Base-by-base conservation (phyloP, 1,139 yeast genomes). In the Arxiozyma slooffiae region DNA sequence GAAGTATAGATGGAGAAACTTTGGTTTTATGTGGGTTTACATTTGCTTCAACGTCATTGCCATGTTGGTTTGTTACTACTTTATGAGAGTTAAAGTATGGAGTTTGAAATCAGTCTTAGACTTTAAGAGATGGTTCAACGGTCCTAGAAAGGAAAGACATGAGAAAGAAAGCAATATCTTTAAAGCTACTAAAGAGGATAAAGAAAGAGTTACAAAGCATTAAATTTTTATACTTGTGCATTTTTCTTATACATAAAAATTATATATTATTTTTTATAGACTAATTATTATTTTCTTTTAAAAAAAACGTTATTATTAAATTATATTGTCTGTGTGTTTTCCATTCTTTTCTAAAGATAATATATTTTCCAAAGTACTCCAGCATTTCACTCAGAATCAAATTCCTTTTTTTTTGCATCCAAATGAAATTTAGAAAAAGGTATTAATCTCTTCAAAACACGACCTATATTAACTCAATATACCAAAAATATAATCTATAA, bases 1-100 rank as follows among this genome's bases (percentile, higher is more conserved):
- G 63, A 54, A 55, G 26, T 65, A 75, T 59, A 72, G 78, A 60
- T 80, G 85, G 85, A 71, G 83, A 59, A 76, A 81, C 63, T 72
- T 77, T 60, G 85, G 85, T 49, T 72, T 80, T 55, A 70, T 78
- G 64, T 67, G 76, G 67, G 76, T 70, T 39, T 80, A 71, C 60
- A 70, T 76, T 50, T 67, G 66, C 18, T 72, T 78, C 63, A 76
- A 78, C 60, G 59, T 75, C 47, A 56, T 59, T 50, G 76, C 75
- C 22, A 75, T 76, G 76, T 61, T 71, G 26, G 48, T 53, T 7
- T 61, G 71, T 51, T 72, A 71, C 60, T 74, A 71, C 55, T 50
- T 57, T 50, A 60, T 62, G 65, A 66, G 69, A 61, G 67, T 64
- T 21, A 64, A 61, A 56, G 64, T 60, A n/a, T 63, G 67, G 64